Base-by-base conservation (phyloP, 1,284 basidiomycete species). In the Volvariella volvacea region DNA sequence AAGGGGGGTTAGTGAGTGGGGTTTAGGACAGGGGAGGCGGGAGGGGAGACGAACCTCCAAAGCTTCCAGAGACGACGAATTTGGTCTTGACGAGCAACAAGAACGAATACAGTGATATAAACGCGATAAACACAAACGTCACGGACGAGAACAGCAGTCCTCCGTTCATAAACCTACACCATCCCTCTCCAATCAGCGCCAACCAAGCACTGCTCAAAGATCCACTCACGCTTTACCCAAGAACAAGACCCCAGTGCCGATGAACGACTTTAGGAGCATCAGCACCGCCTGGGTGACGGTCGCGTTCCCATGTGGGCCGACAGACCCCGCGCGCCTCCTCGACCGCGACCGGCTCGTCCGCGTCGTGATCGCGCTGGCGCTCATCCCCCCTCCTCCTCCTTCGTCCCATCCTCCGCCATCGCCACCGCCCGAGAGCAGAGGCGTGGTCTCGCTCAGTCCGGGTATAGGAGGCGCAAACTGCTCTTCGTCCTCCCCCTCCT, bases 211-310 rank as follows among this genome's bases (percentile, higher is more conserved):
- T 6, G 25, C 25, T n/a, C 25, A 28, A 28, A 28, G 4, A n/a
- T 36, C 7, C 8, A 6, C 34, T 36, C 60, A 84, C 76, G 86
- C 95, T 69, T 93, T 97, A 47, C 92, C 96, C 42, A 99, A 77
- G 71, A 99, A 99, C 20, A 99, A 66, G 9, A 99, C 85, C 25
- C 95, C 95, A 7, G 95, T 99, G 16, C 95, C 95, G 42, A 99
- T 85, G 58, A 99, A 99, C 0, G 91, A 87, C 65, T 99, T 98
- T 49, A 96, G 67, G 46, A 96, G 66, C 92, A 96, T 95, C 37
- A 96, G 69, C 9, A 92, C 80, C 6, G 92, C 92, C 62, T 96
- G 90, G 1, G 84, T 80, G 4, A 92, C 82, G 6, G 84, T 89
- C 4, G 92, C 92, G 50, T 90, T 90, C 2, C 92, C 92, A 41